Base-by-base conservation (phyloP, 2,329 filamentous ascomycete species). In the Cordyceps sp. region DNA sequence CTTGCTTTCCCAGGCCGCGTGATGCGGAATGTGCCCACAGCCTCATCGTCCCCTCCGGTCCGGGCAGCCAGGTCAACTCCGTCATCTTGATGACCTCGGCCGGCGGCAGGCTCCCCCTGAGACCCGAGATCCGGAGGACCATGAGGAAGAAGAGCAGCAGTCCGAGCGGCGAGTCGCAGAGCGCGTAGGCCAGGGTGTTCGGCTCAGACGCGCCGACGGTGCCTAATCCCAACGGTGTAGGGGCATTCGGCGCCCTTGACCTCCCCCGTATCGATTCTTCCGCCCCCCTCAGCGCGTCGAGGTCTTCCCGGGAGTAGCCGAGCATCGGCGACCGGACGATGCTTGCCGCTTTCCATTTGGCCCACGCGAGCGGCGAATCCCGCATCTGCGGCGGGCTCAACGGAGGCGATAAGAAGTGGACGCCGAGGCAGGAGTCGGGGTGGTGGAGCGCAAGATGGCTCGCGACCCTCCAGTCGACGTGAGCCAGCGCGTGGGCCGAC, bases 1-100 rank as follows among this genome's bases (percentile, higher is more conserved):
- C 37, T 19, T 45, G 41, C 4, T 34, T 33, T 1, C 44, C 44
- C 27, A n/a, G n/a, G n/a, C 57, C 52, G 7, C 43, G 38, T 24
- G 49, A 47, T 13, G 51, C 48, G 25, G 59, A 62, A 23, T 59
- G 48, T 6, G 64, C 57, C 66, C 63, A 70, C 34, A 65, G 76
- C 18, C 72, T 55, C 41, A 77, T 49, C 4, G 62, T 64, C 2
- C 63, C 63, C 43, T 79, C 74, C 0, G 73, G 73, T 0, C 74
- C 75, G 0, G 75, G 73, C 1, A 80, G 50, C 76, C 75, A 80
- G 16, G 72, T 66, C 19, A 78, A 52, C 45, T 70, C 65, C 2
- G 70, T 65, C 42, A 75, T 56, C 14, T 69, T 70, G 36, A 80
- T 58, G 17, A 79, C 56, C 33, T 78, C 69, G 12, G 58, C 53